Conservation (phyloP, 441 rosid species). For the Adansonia gregorii region DNA sequence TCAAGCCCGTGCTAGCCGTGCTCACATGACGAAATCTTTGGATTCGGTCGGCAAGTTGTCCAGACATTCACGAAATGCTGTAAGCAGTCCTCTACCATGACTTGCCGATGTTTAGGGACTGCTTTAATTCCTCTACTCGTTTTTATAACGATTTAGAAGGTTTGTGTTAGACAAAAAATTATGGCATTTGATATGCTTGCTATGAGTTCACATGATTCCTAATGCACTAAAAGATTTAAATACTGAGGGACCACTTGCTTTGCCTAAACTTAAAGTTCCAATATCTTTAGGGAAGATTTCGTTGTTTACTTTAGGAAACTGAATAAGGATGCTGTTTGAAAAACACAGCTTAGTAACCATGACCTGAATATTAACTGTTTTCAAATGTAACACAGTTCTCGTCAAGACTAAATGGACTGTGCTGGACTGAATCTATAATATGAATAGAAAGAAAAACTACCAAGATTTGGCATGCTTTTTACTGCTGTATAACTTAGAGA, state of each 20-base stretch:
- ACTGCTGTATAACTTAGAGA: background rate
- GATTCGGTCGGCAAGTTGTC: conserved; percentile 41
- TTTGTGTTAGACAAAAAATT: background rate
- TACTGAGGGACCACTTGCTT: conserved; percentile 18
- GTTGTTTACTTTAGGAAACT: background rate
- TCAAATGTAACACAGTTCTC: background rate
- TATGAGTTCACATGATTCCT: background rate
- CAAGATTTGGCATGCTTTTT: background rate
- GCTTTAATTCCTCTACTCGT: conserved; percentile 27
- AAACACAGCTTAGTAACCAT: background rate
- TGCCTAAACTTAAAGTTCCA: conserved; percentile 4
- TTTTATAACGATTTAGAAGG: background rate
- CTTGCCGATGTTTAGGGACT: conserved; percentile 24
- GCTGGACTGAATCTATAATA: background rate
- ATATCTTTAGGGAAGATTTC: conserved; percentile 7
- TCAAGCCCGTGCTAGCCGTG: conserved; percentile 60
- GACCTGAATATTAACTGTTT: background rate
- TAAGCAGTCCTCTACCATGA: conserved; percentile 34
- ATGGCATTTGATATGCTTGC: background rate
- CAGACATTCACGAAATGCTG: conserved; percentile 42
- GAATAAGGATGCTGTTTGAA: background rate
- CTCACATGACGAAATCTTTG: conserved; percentile 44
- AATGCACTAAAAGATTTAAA: background rate
- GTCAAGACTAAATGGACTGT: background rate
- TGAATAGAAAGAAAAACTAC: background rate